phyloP scores from a whole-genome alignment of 2,329 filamentous ascomycete genomes.

The Paramyrothecium roridum region DNA sequence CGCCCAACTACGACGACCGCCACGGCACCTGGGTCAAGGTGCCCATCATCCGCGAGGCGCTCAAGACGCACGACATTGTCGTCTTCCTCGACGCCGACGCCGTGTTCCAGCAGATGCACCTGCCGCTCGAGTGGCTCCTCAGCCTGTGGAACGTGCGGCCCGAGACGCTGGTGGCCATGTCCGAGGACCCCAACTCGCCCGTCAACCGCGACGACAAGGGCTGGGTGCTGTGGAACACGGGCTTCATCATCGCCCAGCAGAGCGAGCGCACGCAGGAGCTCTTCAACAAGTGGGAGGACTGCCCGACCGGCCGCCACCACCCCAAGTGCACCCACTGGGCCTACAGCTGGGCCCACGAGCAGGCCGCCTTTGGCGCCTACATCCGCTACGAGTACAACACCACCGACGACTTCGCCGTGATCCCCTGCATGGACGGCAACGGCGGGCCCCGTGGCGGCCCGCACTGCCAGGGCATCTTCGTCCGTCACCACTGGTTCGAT shows the following conservation, averaged over 20 bases:
- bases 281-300: conserved; percentile 11
- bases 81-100: conserved; percentile 43
- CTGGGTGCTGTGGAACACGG: conserved; percentile 17
- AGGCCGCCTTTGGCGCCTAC: conserved; percentile 20
- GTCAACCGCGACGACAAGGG: conserved; percentile 30
- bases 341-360: conserved; percentile 21
- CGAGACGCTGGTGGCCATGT: conserved; percentile 39
- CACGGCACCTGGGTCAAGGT: conserved; percentile 45
- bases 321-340: conserved; percentile 15
- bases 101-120: conserved; percentile 34
- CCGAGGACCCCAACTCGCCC: conserved; percentile 36
- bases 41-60: conserved; percentile 30
- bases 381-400: conserved; percentile 20
- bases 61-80: conserved; percentile 36
- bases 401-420: conserved; percentile 13
- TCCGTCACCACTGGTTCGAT: conserved; percentile 20
- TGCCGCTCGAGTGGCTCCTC: conserved; percentile 46
- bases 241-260: conserved; percentile 16
- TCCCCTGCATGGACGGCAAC: conserved; percentile 20
- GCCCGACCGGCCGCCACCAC: conserved; percentile 12
- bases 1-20: conserved; percentile 34
- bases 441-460: conserved; percentile 17
- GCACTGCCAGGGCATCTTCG: conserved; percentile 16
- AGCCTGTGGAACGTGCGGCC: conserved; percentile 40
- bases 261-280: conserved; percentile 17